A percentile compares a stretch with the other conserved stretches of the same genome.
Conservation (phyloP, 352 stramenopile species). For the Phytophthora hibernalis region DNA sequence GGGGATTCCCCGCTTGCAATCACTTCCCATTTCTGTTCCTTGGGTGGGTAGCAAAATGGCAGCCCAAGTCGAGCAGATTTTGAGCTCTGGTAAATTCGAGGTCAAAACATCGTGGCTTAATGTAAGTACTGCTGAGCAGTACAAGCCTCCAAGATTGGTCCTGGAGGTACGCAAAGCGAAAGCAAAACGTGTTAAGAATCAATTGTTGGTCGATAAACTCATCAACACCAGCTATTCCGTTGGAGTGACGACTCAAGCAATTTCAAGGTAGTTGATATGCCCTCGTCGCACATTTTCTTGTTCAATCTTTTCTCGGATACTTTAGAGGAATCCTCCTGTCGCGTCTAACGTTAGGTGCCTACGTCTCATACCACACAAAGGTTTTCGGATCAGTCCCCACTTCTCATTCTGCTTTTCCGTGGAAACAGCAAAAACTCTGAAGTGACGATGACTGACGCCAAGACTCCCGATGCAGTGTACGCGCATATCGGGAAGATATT, state of each 20-base stretch:
- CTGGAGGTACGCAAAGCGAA: slow-evolving; percentile 41
- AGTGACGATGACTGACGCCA: slow-evolving; percentile 25
- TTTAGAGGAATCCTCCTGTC: slow-evolving; percentile 19
- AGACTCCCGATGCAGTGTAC: slow-evolving; percentile 31
- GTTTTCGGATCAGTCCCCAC: not conserved
- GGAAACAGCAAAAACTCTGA: not conserved
- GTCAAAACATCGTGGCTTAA: slow-evolving; percentile 27
- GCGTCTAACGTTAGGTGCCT: slow-evolving; percentile 2
- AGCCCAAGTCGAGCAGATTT: slow-evolving; percentile 57
- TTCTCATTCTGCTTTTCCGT: slow-evolving; percentile 33
- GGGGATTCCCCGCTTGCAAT: no score
- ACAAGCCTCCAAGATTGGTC: slow-evolving; percentile 47
- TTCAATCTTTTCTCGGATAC: not conserved
- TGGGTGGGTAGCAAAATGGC: slow-evolving; percentile 63
- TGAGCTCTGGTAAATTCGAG: slow-evolving; percentile 48
- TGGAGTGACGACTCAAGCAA: not conserved
- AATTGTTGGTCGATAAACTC: slow-evolving; percentile 63
- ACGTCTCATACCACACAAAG: not conserved
- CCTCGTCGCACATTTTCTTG: slow-evolving; percentile 16
- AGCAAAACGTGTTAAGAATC: slow-evolving; percentile 59
- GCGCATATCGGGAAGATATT: slow-evolving; percentile 34
- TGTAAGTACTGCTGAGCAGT: slow-evolving; percentile 29
- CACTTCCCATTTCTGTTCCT: slow-evolving; percentile 37
- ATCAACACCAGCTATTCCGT: slow-evolving; percentile 19
- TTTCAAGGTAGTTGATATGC: slow-evolving; percentile 11